A percentile compares a stretch with the other conserved stretches of the same genome.
These are phyloP conservation scores for Asterella californica DNA, from an alignment of 225 moss, liverwort and hornwort species.

Conservation along the genomic window DNA sequence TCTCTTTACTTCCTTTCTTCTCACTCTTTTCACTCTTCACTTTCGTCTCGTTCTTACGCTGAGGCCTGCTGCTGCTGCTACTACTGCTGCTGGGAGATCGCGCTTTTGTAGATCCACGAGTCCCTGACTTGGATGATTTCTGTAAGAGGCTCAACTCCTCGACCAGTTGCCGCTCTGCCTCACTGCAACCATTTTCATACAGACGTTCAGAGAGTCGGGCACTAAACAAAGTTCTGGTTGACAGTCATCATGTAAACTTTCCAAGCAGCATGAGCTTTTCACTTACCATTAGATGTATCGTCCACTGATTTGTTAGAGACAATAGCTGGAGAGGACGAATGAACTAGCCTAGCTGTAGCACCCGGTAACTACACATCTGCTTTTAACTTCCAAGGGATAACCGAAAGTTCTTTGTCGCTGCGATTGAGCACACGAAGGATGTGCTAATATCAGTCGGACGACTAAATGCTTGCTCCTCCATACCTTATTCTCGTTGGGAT, in stretches of 20 bases:
- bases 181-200: conserved; percentile 44
- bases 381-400: too few relatives aligned
- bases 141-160: conserved; percentile 78
- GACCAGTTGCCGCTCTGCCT: conserved; percentile 71
- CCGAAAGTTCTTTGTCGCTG: too few relatives aligned
- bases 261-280: not conserved
- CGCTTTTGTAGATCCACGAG: conserved; percentile 59
- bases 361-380: too few relatives aligned
- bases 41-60: conserved; percentile 59
- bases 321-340: too few relatives aligned
- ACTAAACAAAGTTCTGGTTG: not conserved
- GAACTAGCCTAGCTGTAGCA: too few relatives aligned
- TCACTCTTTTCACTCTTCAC: conserved; percentile 51
- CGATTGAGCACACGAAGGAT: not conserved
- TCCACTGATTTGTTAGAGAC: too few relatives aligned
- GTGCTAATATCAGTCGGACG: not conserved
- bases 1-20: conserved; percentile 32
- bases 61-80: conserved; percentile 61
- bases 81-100: conserved; percentile 26
- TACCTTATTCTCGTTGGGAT: conserved; percentile 97
- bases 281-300: too few relatives aligned
- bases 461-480: not conserved
- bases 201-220: not conserved
- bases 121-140: conserved; percentile 47
- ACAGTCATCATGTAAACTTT: not conserved